Evolutionary conservation across 805 yeast species (phyloP).

Genomic region (Saccharomycopsis schoenii): DNA sequence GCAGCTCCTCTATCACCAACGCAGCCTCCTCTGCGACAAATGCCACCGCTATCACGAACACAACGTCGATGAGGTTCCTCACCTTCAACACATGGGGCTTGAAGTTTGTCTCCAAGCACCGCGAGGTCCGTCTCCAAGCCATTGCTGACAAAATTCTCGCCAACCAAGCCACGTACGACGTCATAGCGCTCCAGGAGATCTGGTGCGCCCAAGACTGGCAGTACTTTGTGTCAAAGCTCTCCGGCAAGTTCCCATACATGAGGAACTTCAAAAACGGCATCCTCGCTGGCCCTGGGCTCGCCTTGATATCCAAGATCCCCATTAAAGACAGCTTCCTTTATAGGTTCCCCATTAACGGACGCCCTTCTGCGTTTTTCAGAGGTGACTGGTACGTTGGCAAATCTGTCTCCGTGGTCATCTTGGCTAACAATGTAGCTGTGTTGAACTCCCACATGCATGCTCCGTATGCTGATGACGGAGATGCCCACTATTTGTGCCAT

Average conservation of each 20-base stretch:
- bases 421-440: constrained; percentile 50
- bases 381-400: constrained; percentile 99
- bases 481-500: constrained; percentile 83
- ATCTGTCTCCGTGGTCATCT: constrained; percentile 63
- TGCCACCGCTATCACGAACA: not conserved
- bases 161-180: constrained; percentile 43
- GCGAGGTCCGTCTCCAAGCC: constrained; percentile 57
- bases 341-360: constrained; percentile 84
- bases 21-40: not conserved
- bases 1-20: not conserved
- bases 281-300: constrained; percentile 87
- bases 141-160: constrained; percentile 57
- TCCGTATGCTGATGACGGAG: constrained; percentile 76
- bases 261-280: constrained; percentile 77
- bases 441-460: constrained; percentile 96
- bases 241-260: constrained; percentile 44
- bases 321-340: constrained; percentile 70
- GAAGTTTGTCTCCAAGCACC: constrained; percentile 64
- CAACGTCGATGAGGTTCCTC: constrained; percentile 34
- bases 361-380: constrained; percentile 85
- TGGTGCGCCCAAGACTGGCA: constrained; percentile 88
- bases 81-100: constrained; percentile 88
- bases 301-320: constrained; percentile 73
- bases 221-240: constrained; percentile 39
- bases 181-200: constrained; percentile 88